phyloP scores from a whole-genome alignment of 164 flowering plant species.

The Vitis cinerea region DNA sequence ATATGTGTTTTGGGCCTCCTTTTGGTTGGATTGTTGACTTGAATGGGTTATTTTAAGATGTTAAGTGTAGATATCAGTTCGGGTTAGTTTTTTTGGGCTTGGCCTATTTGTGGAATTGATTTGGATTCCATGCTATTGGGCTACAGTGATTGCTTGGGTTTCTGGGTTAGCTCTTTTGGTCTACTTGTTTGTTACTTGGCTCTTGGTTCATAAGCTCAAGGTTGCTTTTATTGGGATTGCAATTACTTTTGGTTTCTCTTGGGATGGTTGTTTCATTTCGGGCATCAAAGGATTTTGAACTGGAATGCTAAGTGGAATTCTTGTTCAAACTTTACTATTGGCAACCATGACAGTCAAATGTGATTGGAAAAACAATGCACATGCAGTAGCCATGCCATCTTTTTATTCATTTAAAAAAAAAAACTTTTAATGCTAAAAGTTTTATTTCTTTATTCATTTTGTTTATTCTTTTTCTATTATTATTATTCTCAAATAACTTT shows the following conservation, averaged over 20 bases:
- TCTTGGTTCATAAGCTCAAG: conserved; percentile 21
- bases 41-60: too few relatives aligned
- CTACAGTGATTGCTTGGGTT: conserved; percentile 28
- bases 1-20: too few relatives aligned
- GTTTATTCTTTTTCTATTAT: too few relatives aligned
- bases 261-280: conserved; percentile 33
- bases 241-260: conserved; percentile 23
- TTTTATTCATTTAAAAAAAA: too few relatives aligned
- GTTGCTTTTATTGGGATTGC: conserved; percentile 33
- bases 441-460: too few relatives aligned
- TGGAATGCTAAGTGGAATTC: conserved; percentile 33
- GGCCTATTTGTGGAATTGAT: too few relatives aligned
- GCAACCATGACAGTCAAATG: conserved; percentile 17
- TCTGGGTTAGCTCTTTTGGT: conserved; percentile 18
- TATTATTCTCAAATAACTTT: too few relatives aligned
- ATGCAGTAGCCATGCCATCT: too few relatives aligned
- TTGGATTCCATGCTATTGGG: neutral
- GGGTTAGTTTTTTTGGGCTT: too few relatives aligned
- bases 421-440: too few relatives aligned
- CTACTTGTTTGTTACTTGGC: conserved; percentile 30
- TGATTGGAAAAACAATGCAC: conserved; percentile 25
- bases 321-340: conserved; percentile 27
- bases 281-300: conserved; percentile 29
- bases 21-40: too few relatives aligned
- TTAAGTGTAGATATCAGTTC: too few relatives aligned